Evolutionary conservation across 2,329 filamentous ascomycete species (phyloP).

Genomic region (Fusarium chlamydosporum): DNA sequence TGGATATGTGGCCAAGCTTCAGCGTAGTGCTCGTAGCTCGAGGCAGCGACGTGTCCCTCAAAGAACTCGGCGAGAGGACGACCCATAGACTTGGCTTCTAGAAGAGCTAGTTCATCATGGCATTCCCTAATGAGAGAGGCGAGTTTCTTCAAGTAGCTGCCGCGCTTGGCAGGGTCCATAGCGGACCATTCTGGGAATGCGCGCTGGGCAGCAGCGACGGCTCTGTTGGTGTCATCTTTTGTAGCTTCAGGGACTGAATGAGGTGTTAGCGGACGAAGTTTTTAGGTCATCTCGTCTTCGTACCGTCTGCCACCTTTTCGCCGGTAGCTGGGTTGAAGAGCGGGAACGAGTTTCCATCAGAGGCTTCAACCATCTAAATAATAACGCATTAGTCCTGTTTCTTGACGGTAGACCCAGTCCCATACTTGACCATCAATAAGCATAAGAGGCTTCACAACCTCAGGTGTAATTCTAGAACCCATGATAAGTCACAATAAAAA

Average conservation of each 20-base stretch:
- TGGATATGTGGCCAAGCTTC: slow-evolving; percentile 59
- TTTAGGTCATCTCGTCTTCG: too few relatives aligned
- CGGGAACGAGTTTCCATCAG: slow-evolving; percentile 38
- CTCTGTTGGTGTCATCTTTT: slow-evolving; percentile 62
- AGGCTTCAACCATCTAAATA: slow-evolving; percentile 36
- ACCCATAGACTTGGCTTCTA: slow-evolving; percentile 43
- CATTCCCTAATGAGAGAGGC: slow-evolving; percentile 60
- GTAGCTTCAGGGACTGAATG: slow-evolving; percentile 57
- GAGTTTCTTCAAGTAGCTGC: slow-evolving; percentile 61
- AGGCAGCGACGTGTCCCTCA: slow-evolving; percentile 58
- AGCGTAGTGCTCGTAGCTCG: slow-evolving; percentile 59
- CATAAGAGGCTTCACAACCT: slow-evolving; percentile 28
- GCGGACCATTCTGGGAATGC: slow-evolving; percentile 64
- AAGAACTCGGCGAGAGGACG: slow-evolving; percentile 36
- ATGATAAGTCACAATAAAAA: not conserved
- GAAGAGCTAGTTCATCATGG: slow-evolving; percentile 58
- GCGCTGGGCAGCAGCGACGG: slow-evolving; percentile 63
- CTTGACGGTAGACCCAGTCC: too few relatives aligned
- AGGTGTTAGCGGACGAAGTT: not conserved
- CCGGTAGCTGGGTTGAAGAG: slow-evolving; percentile 43
- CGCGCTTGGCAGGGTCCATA: slow-evolving; percentile 57
- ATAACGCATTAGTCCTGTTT: too few relatives aligned
- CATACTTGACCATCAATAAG: slow-evolving; percentile 38
- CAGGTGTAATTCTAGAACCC: not conserved
- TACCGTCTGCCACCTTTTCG: slow-evolving; percentile 36